Conservation (phyloP, 192 early-diverging fungal genomes). For the Coemansia sp. region DNA sequence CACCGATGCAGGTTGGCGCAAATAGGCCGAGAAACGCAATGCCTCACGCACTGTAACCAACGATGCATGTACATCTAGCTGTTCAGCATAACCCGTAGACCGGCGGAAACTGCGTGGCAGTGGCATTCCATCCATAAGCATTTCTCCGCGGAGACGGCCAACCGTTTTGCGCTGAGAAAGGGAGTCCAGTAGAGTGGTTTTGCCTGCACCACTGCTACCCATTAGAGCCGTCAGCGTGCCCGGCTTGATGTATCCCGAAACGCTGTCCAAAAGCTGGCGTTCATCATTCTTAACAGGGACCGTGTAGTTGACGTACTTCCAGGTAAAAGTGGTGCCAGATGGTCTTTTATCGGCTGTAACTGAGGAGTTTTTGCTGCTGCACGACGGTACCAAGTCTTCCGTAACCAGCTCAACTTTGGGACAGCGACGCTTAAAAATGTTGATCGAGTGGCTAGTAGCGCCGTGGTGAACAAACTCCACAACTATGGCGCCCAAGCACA, state of each 20-base stretch:
- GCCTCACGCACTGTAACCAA: slow-evolving; percentile 63
- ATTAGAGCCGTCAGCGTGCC: slow-evolving; percentile 78
- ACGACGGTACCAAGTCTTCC: slow-evolving; percentile 33
- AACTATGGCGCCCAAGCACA: slow-evolving; percentile 31
- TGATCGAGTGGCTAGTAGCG: slow-evolving; percentile 55
- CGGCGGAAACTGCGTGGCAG: slow-evolving; percentile 58
- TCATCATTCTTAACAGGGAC: slow-evolving; percentile 63
- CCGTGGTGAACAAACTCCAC: slow-evolving; percentile 66
- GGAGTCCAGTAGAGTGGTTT: slow-evolving; percentile 72
- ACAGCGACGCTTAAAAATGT: slow-evolving; percentile 52
- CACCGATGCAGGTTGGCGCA: slow-evolving; percentile 63
- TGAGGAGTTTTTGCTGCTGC: slow-evolving; percentile 17
- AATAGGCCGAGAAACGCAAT: slow-evolving; percentile 56
- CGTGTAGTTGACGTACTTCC: slow-evolving; percentile 66
- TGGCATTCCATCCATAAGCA: slow-evolving; percentile 61
- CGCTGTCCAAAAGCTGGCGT: slow-evolving; percentile 64
- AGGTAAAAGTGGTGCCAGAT: slow-evolving; percentile 59
- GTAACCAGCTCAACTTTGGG: slow-evolving; percentile 33
- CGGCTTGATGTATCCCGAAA: slow-evolving; percentile 64
- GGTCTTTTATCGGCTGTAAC: slow-evolving; percentile 49
- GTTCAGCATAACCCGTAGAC: slow-evolving; percentile 72
- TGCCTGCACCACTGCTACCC: slow-evolving; percentile 59
- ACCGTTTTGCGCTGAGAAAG: slow-evolving; percentile 71
- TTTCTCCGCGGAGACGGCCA: slow-evolving; percentile 55
- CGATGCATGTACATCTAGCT: slow-evolving; percentile 71